Base-by-base conservation (phyloP, 306 rosid genomes). In the Vicia faba region DNA sequence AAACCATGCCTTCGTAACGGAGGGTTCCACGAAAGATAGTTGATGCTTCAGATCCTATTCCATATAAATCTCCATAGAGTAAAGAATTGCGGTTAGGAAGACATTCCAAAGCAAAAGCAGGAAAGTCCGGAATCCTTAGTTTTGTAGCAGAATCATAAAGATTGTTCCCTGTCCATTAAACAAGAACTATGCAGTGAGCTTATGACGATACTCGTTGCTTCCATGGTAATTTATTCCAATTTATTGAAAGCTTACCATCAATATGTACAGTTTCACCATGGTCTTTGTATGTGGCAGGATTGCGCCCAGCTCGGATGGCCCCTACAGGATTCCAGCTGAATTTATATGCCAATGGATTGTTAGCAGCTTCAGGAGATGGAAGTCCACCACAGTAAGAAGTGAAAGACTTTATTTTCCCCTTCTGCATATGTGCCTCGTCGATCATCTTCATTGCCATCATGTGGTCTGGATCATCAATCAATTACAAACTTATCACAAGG, bases 401-500 rank as follows among this genome's bases (percentile, higher is more conserved):
- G 78, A 89, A 93, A 71, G 98, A 88, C 81, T 63, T 86, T 16
- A 93, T 64, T 73, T 65, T 88, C 40, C 93, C 96, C 45, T 89
- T 87, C 19, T 69, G 84, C 41, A 36, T 61, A 64, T 84, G 98
- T 7, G 89, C 96, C 71, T 86, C 73, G 25, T 89, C 64, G 75
- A 93, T 89, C 97, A 93, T 93, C 83, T 80, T 89, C 98, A 93
- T 93, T 40, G 97, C 97, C 86, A 93, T 88, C 98, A 93, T 93
- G 80, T 89, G 98, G 85, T 93, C 98, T 93, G 78, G 65, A 78
- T 67, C 73, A 74, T 69, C 63, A 75, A 69, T 58, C 76, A 53
- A 64, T 19, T 41, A 65, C 39, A 61, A 66, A 50, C 12, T 66
- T 49, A 55, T 61, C 51, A 48, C 71, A 33, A 60, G n/a, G 54